A percentile compares a stretch with the other conserved stretches of the same genome.
phyloP scores from a whole-genome alignment of 2,329 filamentous ascomycete genomes.

The Epicoccum sorghinum region DNA sequence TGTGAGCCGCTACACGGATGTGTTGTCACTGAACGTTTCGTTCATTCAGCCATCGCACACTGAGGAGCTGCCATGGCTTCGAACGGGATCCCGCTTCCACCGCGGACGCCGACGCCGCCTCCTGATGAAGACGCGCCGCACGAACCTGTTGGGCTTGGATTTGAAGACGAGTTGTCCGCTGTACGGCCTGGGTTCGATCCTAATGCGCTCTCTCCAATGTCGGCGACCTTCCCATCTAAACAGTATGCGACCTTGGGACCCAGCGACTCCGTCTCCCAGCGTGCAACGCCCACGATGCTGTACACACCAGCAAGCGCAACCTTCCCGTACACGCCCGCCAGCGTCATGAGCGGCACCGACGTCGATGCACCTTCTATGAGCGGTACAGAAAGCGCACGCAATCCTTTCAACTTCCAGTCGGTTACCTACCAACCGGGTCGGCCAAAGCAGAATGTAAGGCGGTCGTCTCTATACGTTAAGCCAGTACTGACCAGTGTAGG shows the following conservation, averaged over 20 bases:
- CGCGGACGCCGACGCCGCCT: conserved; percentile 69
- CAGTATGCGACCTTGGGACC: conserved; percentile 43
- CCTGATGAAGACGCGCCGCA: conserved; percentile 55
- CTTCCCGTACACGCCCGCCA: conserved; percentile 43
- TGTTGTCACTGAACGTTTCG: conserved; percentile 20
- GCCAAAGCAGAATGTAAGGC: conserved; percentile 64
- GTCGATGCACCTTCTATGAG: conserved; percentile 38
- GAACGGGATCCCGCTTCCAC: conserved; percentile 63
- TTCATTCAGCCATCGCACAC: conserved; percentile 23
- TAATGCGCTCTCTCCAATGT: conserved; percentile 49
- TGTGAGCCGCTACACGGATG: conserved; percentile 18
- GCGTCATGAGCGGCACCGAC: conserved; percentile 37
- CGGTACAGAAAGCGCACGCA: conserved; percentile 52
- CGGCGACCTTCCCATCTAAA: conserved; percentile 46
- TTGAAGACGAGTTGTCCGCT: conserved; percentile 38
- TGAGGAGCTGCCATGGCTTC: conserved; percentile 60
- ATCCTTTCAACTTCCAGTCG: conserved; percentile 95
- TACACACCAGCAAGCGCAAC: conserved; percentile 43
- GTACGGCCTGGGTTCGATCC: conserved; percentile 35
- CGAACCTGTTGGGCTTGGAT: conserved; percentile 41
- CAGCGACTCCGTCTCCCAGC: conserved; percentile 44
- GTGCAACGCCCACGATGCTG: conserved; percentile 37
- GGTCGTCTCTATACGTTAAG: neutral
- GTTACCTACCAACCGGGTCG: conserved; percentile 58
- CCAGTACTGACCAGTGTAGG: conserved; percentile 59